Evolutionary conservation across 495 filamentous ascomycete species (phyloP).

Genomic region (Aspergillus affinis): DNA sequence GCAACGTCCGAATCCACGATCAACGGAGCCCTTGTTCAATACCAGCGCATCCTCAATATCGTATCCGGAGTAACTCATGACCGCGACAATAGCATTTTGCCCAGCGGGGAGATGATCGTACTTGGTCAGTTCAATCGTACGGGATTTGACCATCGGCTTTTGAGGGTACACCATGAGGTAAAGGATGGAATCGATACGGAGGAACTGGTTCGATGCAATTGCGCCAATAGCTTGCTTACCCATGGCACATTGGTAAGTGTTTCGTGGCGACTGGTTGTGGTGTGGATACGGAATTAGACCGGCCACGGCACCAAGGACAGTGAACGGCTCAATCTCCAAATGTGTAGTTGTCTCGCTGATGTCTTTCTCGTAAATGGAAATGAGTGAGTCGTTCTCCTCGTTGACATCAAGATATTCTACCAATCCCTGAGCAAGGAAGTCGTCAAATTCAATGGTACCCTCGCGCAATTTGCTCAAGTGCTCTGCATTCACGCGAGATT

Average conservation of each 20-base stretch:
- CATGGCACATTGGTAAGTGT: constrained; percentile 99
- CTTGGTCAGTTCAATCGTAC: constrained; percentile 93
- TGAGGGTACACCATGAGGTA: constrained; percentile 98
- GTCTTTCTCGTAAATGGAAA: constrained; percentile 82
- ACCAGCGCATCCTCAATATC: constrained; percentile 99
- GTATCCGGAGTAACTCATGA: constrained; percentile 99
- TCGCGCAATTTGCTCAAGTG: constrained; percentile 77
- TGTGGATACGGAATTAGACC: constrained; percentile 97
- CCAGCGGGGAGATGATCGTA: constrained; percentile 97
- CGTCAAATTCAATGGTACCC: constrained; percentile 83
- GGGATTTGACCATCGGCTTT: constrained; percentile 93
- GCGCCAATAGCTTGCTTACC: constrained; percentile 99
- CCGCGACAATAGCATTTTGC: constrained; percentile 94
- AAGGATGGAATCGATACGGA: constrained; percentile 89
- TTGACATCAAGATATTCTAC: constrained; percentile 98
- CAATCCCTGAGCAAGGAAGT: constrained; percentile 82
- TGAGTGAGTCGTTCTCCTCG: constrained; percentile 94
- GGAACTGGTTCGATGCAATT: constrained; percentile 95
- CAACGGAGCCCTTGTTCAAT: constrained; percentile 89
- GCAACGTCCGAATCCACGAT: constrained; percentile 92
- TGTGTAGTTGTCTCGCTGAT: constrained; percentile 82
- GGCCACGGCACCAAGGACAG: constrained; percentile 94
- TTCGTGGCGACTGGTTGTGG: constrained; percentile 98
- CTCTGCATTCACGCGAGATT: constrained; percentile 71
- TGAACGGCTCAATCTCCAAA: constrained; percentile 97